Percentiles rank a stretch among this genome's conserved stretches.
Conservation (phyloP, 352 stramenopile species). For the Phytopythium delawarense region DNA sequence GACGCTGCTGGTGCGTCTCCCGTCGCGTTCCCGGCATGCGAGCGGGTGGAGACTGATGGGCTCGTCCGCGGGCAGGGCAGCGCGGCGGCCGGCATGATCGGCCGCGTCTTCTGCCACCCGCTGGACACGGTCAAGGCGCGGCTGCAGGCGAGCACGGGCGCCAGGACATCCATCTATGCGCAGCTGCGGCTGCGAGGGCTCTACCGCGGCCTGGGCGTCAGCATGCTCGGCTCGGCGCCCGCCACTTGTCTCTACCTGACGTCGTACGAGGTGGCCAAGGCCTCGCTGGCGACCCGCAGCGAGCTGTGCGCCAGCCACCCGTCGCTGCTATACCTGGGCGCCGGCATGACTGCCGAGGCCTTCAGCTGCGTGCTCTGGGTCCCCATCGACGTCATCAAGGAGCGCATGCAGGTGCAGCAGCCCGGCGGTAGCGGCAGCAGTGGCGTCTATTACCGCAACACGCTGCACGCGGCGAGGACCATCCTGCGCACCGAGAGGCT, state of each 20-base stretch:
- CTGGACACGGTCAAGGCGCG: constrained; percentile 91
- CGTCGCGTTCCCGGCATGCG: background rate
- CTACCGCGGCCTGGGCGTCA: constrained; percentile 95
- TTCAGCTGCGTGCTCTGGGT: constrained; percentile 96
- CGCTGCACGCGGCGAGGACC: constrained; percentile 84
- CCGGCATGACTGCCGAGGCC: constrained; percentile 69
- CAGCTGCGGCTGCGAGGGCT: constrained; percentile 66
- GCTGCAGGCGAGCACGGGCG: constrained; percentile 40
- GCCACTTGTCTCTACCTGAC: constrained; percentile 96
- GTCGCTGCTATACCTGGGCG: constrained; percentile 67
- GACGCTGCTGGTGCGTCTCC: constrained; percentile 43
- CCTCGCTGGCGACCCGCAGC: constrained; percentile 34
- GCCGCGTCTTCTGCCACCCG: constrained; percentile 87
- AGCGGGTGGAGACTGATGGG: background rate
- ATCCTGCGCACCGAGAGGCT: constrained; percentile 91
- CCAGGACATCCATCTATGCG: background rate
- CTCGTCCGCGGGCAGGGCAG: constrained; percentile 41
- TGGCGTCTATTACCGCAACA: constrained; percentile 89
- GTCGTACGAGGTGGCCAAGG: constrained; percentile 92
- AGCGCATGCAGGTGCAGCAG: constrained; percentile 96
- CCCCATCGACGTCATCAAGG: constrained; percentile 99
- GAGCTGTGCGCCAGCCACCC: constrained; percentile 37
- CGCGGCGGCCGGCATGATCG: constrained; percentile 77
- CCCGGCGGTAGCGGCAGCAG: constrained; percentile 3
- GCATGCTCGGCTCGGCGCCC: constrained; percentile 92